A percentile compares a stretch with the other conserved stretches of the same genome.
These are phyloP conservation scores for Pyrenophora teres DNA, from an alignment of 2,329 filamentous ascomycete species.

Conservation along the genomic window DNA sequence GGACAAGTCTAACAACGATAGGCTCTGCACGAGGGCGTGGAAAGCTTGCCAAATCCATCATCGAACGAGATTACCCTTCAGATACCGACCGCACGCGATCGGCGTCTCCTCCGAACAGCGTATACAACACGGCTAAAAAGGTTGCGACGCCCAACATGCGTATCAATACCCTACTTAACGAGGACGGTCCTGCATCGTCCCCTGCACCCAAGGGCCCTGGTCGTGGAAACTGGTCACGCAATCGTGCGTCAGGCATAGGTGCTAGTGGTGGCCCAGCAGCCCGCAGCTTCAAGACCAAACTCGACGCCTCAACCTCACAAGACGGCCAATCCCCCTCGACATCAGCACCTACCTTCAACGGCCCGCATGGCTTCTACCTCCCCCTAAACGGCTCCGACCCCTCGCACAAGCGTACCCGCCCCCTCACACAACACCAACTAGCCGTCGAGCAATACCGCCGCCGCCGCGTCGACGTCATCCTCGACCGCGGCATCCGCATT, in stretches of 20 bases:
- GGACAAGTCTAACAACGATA: slow-evolving; percentile 12
- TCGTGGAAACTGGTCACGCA: slow-evolving; percentile 57
- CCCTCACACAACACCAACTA: slow-evolving; percentile 79
- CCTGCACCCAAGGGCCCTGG: slow-evolving; percentile 52
- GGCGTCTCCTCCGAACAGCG: slow-evolving; percentile 49
- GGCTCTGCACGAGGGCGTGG: slow-evolving; percentile 44
- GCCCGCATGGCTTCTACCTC: slow-evolving; percentile 57
- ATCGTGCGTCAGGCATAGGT: slow-evolving; percentile 24
- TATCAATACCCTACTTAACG: slow-evolving; percentile 56
- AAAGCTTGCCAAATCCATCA: slow-evolving; percentile 42
- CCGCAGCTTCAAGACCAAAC: slow-evolving; percentile 44
- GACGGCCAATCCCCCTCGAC: slow-evolving; percentile 42
- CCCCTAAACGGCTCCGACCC: slow-evolving; percentile 56
- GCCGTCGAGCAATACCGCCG: slow-evolving; percentile 79
- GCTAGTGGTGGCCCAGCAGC: slow-evolving; percentile 21
- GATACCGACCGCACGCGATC: slow-evolving; percentile 56
- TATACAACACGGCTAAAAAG: slow-evolving; percentile 47
- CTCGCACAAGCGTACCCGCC: slow-evolving; percentile 64
- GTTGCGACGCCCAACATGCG: slow-evolving; percentile 49
- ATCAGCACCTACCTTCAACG: slow-evolving; percentile 51
- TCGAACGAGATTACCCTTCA: slow-evolving; percentile 47
- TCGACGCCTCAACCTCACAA: slow-evolving; percentile 38
- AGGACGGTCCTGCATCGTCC: slow-evolving; percentile 44
- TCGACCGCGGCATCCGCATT: slow-evolving; percentile 73
- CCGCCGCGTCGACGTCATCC: slow-evolving; percentile 79